Base-by-base conservation (phyloP, 2,329 filamentous ascomycete species). In the Aspergillus brunneoviolaceus region DNA sequence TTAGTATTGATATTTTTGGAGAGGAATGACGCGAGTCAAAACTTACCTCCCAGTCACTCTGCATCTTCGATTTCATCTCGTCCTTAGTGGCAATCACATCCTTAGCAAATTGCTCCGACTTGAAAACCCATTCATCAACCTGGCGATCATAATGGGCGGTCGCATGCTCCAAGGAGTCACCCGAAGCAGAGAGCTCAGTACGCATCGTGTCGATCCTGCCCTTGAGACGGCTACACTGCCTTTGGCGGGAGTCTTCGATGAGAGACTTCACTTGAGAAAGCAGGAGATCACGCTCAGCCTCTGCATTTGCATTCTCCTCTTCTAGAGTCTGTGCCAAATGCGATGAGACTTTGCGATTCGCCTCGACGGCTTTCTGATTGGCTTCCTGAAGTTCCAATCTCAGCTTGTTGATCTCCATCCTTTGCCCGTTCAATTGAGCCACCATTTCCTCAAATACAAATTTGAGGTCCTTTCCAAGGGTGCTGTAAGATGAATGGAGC, bases 381-480 rank as follows among this genome's bases (percentile, higher is more conserved):
- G 94, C 90, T 50, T 81, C 80, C 59, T 89, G 82, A 2, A 98
- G 82, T 65, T 96, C 87, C 35, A 85, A 80, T 48, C 90, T 85
- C 25, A 99, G 81, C 31, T 81, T 80, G 63, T 93, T 86, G 0
- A 90, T 89, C 72, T 97, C 92, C 9, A 82, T 80, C 68, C 89
- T 90, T 72, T 98, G 94, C 10, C 86, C 82, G 42, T 86, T 85
- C 58, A 97, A 83, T 66, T 92, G 88, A 63, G 84, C 86, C 53
- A 91, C 82, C 53, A 97, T 82, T 12, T 90, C 88, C 65, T 96
- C 92, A 66, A 98, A 96, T 25, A 94, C 85, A 5, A 80, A 79
- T 73, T 94, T 96, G 79, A 96, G 92, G 66, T 98, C 92, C 61
- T 88, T 88, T 9, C 92, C 92, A 2, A 98, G 84, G 1, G 86